Base-by-base conservation (phyloP, 2,329 filamentous ascomycete species). In the Epichloe gansuensis region DNA sequence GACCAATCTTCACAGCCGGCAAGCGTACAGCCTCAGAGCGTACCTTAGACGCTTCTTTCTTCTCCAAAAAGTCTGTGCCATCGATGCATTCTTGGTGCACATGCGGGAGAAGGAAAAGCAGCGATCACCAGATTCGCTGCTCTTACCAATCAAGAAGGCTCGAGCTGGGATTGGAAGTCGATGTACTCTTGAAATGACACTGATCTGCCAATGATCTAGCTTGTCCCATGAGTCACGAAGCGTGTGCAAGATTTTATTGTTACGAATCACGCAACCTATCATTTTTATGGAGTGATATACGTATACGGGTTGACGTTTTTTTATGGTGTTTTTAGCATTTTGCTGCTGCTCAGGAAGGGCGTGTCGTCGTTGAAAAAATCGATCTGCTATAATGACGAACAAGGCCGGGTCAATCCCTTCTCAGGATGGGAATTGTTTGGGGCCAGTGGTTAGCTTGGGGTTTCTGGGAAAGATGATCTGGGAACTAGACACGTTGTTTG, bases 11-110 rank as follows among this genome's bases (percentile, higher is more conserved):
- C 3, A 35, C 53, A 80, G 77, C 77, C 77, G 55, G 77, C 77
- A 23, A 73, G 69, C 57, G 73, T 80, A 42, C 73, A 77, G 52
- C 77, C 77, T 44, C 77, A 80, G 63, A 81, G 77, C 63, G 54
- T 55, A 23, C 52, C 52, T 15, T 55, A 51, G 41, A 31, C 5
- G 12, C 42, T 37, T 5, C 31, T 37, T 15, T 48, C 43, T 41
- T 25, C 34, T 11, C 37, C 45, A 17, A 31, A 17, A 31, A 31
- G 47, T 23, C 47, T 17, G 11, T 21, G 38, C 8, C 8, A 17
- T 48, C 8, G 31, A 34, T 37, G 31, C 31, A 23, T 23, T 37
- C 21, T 41, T 9, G 38, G 25, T 48, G 45, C 45, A 47, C 12
- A 38, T 41, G 11, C 11, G n/a, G 5, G 5, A 31, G n/a, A 23